Evolutionary conservation across 768 basidiomycete genomes (phyloP).

Genomic region (Tulasnella sp.): DNA sequence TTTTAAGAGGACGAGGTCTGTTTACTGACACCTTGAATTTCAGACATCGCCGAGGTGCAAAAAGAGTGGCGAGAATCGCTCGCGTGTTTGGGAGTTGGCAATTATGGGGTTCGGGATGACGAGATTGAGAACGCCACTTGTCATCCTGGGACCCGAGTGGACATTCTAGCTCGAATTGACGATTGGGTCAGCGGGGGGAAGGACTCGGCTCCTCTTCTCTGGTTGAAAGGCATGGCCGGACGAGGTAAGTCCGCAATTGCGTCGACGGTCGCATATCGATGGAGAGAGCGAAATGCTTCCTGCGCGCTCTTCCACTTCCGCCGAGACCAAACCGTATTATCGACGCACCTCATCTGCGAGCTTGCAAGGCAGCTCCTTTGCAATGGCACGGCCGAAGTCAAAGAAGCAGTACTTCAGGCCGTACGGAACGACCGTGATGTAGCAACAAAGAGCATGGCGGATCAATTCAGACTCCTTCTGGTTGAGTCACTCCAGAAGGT

Average conservation of each 20-base stretch:
- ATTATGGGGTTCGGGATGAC: background rate
- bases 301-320: background rate
- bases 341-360: background rate
- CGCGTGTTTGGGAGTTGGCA: background rate
- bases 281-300: background rate
- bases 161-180: background rate
- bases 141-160: background rate
- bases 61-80: background rate
- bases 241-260: background rate
- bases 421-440: background rate
- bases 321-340: background rate
- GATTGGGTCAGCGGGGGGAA: background rate
- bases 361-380: background rate
- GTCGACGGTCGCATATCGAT: background rate
- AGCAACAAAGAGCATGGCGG: background rate
- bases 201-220: background rate
- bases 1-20: too few species aligned
- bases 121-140: background rate
- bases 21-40: too few species aligned
- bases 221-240: background rate
- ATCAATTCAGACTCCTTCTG: background rate
- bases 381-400: background rate
- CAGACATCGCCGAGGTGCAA: background rate
- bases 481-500: background rate
- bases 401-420: background rate